Evolutionary conservation across 331 rosid species (phyloP).

Genomic region (Dryas integrifolia): DNA sequence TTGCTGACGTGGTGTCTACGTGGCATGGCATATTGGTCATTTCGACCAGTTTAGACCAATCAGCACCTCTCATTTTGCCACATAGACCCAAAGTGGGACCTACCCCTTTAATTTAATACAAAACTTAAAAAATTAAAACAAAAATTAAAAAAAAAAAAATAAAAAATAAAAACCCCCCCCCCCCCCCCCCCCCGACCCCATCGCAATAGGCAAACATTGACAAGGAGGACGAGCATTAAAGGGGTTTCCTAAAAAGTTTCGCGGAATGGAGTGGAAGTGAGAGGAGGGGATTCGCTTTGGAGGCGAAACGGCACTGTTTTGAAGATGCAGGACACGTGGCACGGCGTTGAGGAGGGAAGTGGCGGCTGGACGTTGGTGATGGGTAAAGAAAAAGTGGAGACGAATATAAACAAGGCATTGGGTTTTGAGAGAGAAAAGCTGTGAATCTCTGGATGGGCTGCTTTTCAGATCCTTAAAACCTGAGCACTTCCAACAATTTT

Average conservation of each 20-base stretch:
- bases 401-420: conserved; percentile 18
- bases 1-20: too few relatives aligned
- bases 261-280: conserved; percentile 1
- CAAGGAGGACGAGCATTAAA: conserved; percentile 42
- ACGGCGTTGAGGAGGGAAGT: conserved; percentile 27
- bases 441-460: neutral
- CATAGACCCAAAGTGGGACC: too few relatives aligned
- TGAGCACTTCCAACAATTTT: too few relatives aligned
- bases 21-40: too few relatives aligned
- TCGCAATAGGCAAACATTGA: conserved; percentile 24
- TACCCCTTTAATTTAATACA: too few relatives aligned
- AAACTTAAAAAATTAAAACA: too few relatives aligned
- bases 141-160: too few relatives aligned
- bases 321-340: conserved; percentile 24
- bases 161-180: too few relatives aligned
- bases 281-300: conserved; percentile 17
- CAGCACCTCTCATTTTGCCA: too few relatives aligned
- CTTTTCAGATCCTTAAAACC: too few relatives aligned
- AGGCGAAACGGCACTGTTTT: conserved; percentile 14
- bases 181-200: too few relatives aligned
- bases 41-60: too few relatives aligned
- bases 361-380: conserved; percentile 20
- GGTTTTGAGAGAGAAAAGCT: neutral
- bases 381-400: conserved; percentile 17
- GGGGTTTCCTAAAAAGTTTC: conserved; percentile 10